A percentile compares a stretch with the other conserved stretches of the same genome.
Evolutionary conservation across 805 yeast species (phyloP).

Genomic region (Candida yuanshanica): DNA sequence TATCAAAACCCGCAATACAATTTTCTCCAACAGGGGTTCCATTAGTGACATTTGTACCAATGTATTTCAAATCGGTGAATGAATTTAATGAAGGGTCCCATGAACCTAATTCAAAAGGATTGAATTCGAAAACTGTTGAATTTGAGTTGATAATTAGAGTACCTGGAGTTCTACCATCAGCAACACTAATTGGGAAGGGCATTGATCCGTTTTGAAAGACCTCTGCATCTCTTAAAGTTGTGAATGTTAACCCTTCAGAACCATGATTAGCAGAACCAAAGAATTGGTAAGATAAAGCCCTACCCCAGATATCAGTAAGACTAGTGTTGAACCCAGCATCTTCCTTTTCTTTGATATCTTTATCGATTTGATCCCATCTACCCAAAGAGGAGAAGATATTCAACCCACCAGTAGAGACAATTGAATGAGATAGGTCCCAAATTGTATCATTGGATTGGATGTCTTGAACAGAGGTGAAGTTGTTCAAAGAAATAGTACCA

Average conservation of each 20-base stretch:
- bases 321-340: slow-evolving; percentile 62
- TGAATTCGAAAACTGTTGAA: slow-evolving; percentile 60
- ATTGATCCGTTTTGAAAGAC: slow-evolving; percentile 54
- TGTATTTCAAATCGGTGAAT: slow-evolving; percentile 60
- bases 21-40: slow-evolving; percentile 46
- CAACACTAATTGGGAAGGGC: slow-evolving; percentile 68
- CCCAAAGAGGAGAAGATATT: slow-evolving; percentile 44
- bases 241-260: slow-evolving; percentile 57
- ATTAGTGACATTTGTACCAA: slow-evolving; percentile 59
- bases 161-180: slow-evolving; percentile 60
- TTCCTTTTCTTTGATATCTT: slow-evolving; percentile 46
- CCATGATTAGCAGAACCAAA: slow-evolving; percentile 55
- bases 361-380: slow-evolving; percentile 49
- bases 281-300: slow-evolving; percentile 67
- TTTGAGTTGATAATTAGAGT: slow-evolving; percentile 49
- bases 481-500: slow-evolving; percentile 61
- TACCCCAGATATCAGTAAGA: slow-evolving; percentile 75
- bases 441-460: slow-evolving; percentile 43
- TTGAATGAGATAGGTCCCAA: slow-evolving; percentile 65
- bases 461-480: slow-evolving; percentile 65
- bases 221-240: slow-evolving; percentile 51
- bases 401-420: slow-evolving; percentile 57
- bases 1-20: slow-evolving; percentile 71
- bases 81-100: slow-evolving; percentile 74
- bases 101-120: slow-evolving; percentile 76